phyloP scores from a whole-genome alignment of 2,329 filamentous ascomycete genomes.

The Penicillium sp. region DNA sequence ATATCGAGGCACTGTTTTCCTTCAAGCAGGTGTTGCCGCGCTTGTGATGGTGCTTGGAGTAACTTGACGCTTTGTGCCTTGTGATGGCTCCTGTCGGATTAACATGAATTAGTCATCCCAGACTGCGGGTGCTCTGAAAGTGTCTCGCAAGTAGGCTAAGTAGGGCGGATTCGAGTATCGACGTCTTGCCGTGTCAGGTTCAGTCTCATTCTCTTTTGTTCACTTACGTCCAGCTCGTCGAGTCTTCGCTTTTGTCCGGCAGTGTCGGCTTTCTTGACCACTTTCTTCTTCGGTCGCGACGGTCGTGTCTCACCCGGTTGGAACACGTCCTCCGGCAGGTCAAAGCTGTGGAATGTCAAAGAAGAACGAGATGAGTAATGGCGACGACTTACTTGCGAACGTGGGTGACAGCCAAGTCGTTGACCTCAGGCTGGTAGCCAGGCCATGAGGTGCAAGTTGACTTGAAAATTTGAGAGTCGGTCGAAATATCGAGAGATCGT shows the following conservation, averaged over 20 bases:
- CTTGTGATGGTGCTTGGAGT: slow-evolving; percentile 27
- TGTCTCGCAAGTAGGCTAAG: slow-evolving; percentile 6
- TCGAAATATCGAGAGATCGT: slow-evolving; percentile 54
- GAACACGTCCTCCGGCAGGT: slow-evolving; percentile 87
- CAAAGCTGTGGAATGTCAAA: slow-evolving; percentile 54
- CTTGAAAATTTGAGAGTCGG: slow-evolving; percentile 81
- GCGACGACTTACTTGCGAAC: slow-evolving; percentile 66
- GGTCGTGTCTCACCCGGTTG: slow-evolving; percentile 68
- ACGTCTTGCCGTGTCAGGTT: slow-evolving; percentile 21
- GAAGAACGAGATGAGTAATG: slow-evolving; percentile 9
- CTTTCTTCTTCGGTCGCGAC: slow-evolving; percentile 51
- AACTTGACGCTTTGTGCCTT: slow-evolving; percentile 32
- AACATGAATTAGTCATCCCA: slow-evolving; percentile 33
- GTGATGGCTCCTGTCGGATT: slow-evolving; percentile 23
- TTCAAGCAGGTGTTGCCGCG: slow-evolving; percentile 32
- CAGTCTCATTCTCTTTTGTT: slow-evolving; percentile 22
- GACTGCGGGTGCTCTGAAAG: slow-evolving; percentile 17
- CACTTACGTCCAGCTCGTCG: slow-evolving; percentile 42
- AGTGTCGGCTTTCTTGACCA: slow-evolving; percentile 34
- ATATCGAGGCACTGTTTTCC: background rate
- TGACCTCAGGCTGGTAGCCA: slow-evolving; percentile 67
- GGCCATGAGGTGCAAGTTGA: slow-evolving; percentile 69
- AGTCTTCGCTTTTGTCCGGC: slow-evolving; percentile 37
- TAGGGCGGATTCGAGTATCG: slow-evolving; percentile 21
- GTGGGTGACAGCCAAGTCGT: slow-evolving; percentile 74